phyloP scores from a whole-genome alignment of 345 rosid genomes.

The Trapa bicornis region DNA sequence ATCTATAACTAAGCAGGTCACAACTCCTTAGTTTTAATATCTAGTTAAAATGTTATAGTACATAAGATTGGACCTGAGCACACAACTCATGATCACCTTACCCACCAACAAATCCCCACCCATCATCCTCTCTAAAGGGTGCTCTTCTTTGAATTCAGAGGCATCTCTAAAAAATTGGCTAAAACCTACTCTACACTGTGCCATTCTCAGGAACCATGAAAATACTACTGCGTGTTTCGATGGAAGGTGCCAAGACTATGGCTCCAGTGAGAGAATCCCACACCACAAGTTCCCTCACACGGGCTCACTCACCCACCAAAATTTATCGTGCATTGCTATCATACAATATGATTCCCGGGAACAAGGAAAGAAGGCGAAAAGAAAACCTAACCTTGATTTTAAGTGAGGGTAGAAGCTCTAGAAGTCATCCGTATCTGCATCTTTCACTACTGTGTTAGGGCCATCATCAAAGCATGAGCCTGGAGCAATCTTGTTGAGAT shows the following conservation, averaged over 20 bases:
- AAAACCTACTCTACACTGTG: conserved; percentile 55
- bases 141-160: conserved; percentile 27
- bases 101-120: conserved; percentile 28
- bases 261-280: conserved; percentile 25
- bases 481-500: conserved; percentile 87
- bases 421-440: conserved; percentile 47
- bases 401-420: conserved; percentile 27
- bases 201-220: conserved; percentile 19
- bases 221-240: conserved; percentile 18
- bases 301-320: conserved; percentile 35
- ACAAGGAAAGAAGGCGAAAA: background rate
- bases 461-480: conserved; percentile 90
- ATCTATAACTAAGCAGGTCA: conserved; percentile 1
- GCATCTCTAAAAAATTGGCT: conserved; percentile 45
- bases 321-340: conserved; percentile 25
- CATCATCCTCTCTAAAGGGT: conserved; percentile 15
- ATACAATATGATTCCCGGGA: conserved; percentile 24
- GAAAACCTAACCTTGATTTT: conserved; percentile 16
- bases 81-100: conserved; percentile 14
- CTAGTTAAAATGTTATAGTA: conserved; percentile 43
- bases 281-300: conserved; percentile 17
- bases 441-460: conserved; percentile 61
- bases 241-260: conserved; percentile 20
- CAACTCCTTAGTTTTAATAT: conserved; percentile 1
- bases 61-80: conserved; percentile 26